Evolutionary conservation across 495 filamentous ascomycete genomes (phyloP), one percentile per base, ranked within the genome.

Genomic region (Cudoniella acicularis): DNA sequence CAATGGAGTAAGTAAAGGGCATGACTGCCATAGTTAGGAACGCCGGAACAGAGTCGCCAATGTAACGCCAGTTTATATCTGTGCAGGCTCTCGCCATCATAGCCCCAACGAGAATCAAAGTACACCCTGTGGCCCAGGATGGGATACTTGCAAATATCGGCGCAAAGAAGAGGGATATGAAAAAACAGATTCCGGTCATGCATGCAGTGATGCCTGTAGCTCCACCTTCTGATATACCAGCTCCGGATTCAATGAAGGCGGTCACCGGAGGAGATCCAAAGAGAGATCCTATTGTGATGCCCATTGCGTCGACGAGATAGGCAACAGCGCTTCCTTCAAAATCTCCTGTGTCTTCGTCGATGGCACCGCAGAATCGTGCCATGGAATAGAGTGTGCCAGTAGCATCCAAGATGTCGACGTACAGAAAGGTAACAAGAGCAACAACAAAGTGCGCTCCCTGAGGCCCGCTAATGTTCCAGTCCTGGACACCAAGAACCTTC

Each of bases 91-190:
- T 79, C 62, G 86, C 83, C 89, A 93, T 93, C 78, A 93, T 84
- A 26, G 86, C 82, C 27, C 89, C 88, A 53, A 93, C 87, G 30
- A 93, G 81, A 62, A 93, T 81, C 18, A 93, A 83, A 21, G 90
- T 90, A 71, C 85, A 89, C 18, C 89, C 89, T 2, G 89, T 93
- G 1, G 89, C 89, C 88, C 88, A 93, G 0, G 88, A 82, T 2
- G 89, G 89, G 59, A 93, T 92, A 0, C 85, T 89, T 13, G 89
- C 89, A 68, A 92, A 92, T 58, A 93, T 90, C 1, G 89, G 89
- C 0, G 89, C 88, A 69, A 92, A 92, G 79, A 93, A 93, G 30
- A 93, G 82, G 36, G 87, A 79, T 67, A 93, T 84, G 77, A 93
- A 91, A 78, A 93, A 93, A 70, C 86, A 89, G 51, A 92, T 26